Base-by-base conservation (phyloP, 176 grass and related monocot genomes). In the Thinopyrum elongatum region DNA sequence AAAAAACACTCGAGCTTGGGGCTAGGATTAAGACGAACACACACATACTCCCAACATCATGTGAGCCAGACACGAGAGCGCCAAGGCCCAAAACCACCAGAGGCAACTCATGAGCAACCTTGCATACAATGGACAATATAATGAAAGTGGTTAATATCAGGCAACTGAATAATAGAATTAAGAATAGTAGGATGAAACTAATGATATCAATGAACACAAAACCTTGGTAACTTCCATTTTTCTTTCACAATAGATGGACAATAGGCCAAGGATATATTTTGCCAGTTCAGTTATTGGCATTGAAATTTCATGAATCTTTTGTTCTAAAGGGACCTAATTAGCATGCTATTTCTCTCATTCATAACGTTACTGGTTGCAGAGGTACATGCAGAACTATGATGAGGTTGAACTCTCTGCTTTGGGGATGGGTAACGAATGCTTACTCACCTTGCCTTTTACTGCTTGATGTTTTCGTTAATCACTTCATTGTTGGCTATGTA, bases 381-480 rank as follows among this genome's bases (percentile, higher is more conserved):
- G 92, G 78, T 94, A 97, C 33, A 94, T 97, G 92, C 95, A 94
- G 71, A 93, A 92, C 74, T 88, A 97, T 22, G 85, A 97, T 14
- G 95, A 97, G 86, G 86, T 97, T 49, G 95, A 97, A 82, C 76
- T 97, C 10, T 94, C 95, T 69, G 95, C 90, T 55, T 77, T 97
- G 17, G 95, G 95, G 16, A 97, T 97, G 92, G 95, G 95, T 97
- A 94, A 93, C 72, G 64, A 94, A 90, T 78, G 64, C 39, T 47
- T 14, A 7, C 30, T 22, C 5, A 58, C 42, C 15, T 82, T 10
- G 21, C 51, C 10, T 29, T 77, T 78, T 66, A 67, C 28, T 25
- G 6, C 10, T 9, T 85, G 42, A 38, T 80, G 9, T 68, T 26
- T 78, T 79, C 11, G 3, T 68, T 36, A 21, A 13, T 41, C 25